A percentile compares a stretch with the other conserved stretches of the same genome.
These are phyloP conservation scores for Ogataea hybrid DNA, from an alignment of 1,139 yeast genomes.

Conservation along the genomic window DNA sequence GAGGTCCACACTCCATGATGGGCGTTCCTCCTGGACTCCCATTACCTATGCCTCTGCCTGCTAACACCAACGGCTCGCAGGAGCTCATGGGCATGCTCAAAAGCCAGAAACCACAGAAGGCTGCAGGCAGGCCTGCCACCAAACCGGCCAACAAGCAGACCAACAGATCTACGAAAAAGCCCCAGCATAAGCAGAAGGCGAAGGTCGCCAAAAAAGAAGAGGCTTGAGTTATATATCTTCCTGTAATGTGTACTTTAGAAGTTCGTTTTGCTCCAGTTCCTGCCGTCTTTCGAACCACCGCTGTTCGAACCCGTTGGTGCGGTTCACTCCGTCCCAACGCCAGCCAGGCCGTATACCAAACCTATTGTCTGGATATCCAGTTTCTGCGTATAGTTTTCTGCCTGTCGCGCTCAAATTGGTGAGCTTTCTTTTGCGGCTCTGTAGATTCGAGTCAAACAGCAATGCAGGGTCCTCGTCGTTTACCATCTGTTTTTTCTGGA, in stretches of 20 bases:
- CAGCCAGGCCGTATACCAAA: slow-evolving; percentile 77
- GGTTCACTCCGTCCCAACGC: slow-evolving; percentile 91
- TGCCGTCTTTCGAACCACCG: slow-evolving; percentile 56
- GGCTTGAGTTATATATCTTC: slow-evolving; percentile 30
- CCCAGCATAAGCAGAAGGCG: neutral
- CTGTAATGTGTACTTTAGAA: slow-evolving; percentile 37
- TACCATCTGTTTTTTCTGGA: slow-evolving; percentile 34
- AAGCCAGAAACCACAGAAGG: slow-evolving; percentile 3
- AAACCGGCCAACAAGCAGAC: neutral
- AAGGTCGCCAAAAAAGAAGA: neutral
- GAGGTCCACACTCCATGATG: slow-evolving; percentile 5
- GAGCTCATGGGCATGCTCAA: slow-evolving; percentile 20
- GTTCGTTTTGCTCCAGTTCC: slow-evolving; percentile 41
- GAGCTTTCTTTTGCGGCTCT: slow-evolving; percentile 13
- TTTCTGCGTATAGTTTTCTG: slow-evolving; percentile 48
- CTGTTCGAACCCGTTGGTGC: slow-evolving; percentile 87
- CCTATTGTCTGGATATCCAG: slow-evolving; percentile 59
- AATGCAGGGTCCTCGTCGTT: slow-evolving; percentile 70
- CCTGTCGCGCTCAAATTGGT: slow-evolving; percentile 37
- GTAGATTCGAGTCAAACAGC: slow-evolving; percentile 36
- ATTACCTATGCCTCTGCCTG: slow-evolving; percentile 5
- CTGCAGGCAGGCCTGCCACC: neutral
- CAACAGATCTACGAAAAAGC: neutral
- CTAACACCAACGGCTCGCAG: slow-evolving; percentile 16
- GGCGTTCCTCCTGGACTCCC: neutral